Base-by-base conservation (phyloP, 2,329 filamentous ascomycete genomes). In the Colletotrichum cereale region DNA sequence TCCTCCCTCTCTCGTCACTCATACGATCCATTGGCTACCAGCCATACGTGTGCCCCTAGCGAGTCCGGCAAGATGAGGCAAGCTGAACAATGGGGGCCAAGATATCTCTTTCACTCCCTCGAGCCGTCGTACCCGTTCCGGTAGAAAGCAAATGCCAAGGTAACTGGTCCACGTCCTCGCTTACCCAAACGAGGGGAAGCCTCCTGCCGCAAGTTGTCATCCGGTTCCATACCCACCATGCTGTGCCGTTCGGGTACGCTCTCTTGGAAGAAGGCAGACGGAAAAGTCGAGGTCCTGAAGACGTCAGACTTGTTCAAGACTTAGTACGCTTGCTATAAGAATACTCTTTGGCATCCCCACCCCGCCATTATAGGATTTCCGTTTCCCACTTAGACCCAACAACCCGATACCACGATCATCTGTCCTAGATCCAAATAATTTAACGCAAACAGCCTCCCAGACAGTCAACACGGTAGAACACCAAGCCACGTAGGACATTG, bases 301-400 rank as follows among this genome's bases (percentile, higher is more conserved):
- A 70, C 67, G 67, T 70, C 67, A 70, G 67, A 70, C 67, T 38
- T 56, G 8, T 29, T 47, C 47, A 16, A 62, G 38, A 14, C 26
- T 26, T 24, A 3, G 29, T 24, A 42, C 34, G 11, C 26, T 47
- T 34, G 10, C 12, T 69, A 70, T 66, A 70, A 70, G 67, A 66
- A 60, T 31, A 12, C 29, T 48, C 65, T 62, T 62, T 48, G 57
- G 34, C 57, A 52, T 47, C n/a, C 57, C 38, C 65, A 29, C 26
- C 57, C 65, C 57, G 29, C 48, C 14, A 6, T 31, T 48, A 21
- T 16, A 16, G 36, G 24, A 16, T 21, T n/a, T 24, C 24, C 5
- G 2, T 42, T 40, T 53, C 14, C 31, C n/a, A 52, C 29, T 3
- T 12, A 62, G 36, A 29, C 12, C 36, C 18, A 67, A 44, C 38